These are phyloP conservation scores for Scedosporium aurantiacum DNA, from an alignment of 2,329 filamentous ascomycete genomes.

Conservation along the genomic window DNA sequence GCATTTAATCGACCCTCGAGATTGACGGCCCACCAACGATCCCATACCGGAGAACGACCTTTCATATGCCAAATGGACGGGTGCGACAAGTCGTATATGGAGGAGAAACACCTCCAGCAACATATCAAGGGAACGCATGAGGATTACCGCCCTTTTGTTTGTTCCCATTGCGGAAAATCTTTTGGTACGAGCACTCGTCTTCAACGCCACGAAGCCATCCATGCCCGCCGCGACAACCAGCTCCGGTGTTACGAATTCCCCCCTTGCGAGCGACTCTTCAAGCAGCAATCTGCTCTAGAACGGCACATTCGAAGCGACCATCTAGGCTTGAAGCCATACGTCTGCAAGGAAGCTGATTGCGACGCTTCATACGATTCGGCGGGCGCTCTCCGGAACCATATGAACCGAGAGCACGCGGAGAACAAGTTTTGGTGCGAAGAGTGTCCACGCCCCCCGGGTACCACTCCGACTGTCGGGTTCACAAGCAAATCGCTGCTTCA, in stretches of 20 bases:
- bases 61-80: constrained; percentile 59
- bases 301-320: constrained; percentile 73
- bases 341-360: constrained; percentile 54
- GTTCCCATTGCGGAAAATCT: constrained; percentile 62
- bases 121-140: constrained; percentile 78
- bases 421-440: constrained; percentile 67
- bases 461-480: constrained; percentile 46
- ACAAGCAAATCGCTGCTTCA: constrained; percentile 61
- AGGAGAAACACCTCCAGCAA: constrained; percentile 75
- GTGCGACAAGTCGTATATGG: constrained; percentile 77
- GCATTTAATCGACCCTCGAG: constrained; percentile 80
- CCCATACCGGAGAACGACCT: constrained; percentile 75
- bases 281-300: constrained; percentile 78
- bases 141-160: constrained; percentile 58
- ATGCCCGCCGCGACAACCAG: constrained; percentile 60
- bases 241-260: constrained; percentile 61
- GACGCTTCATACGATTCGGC: constrained; percentile 61
- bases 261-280: constrained; percentile 66
- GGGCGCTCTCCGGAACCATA: constrained; percentile 59
- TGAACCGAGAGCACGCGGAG: constrained; percentile 57
- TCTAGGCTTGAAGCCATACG: constrained; percentile 57
- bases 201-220: constrained; percentile 65
- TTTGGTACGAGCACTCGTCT: constrained; percentile 75
- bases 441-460: constrained; percentile 39
- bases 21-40: constrained; percentile 67